Conservation (phyloP, 345 rosid genomes). For the Eucalyptus erythrocorys region DNA sequence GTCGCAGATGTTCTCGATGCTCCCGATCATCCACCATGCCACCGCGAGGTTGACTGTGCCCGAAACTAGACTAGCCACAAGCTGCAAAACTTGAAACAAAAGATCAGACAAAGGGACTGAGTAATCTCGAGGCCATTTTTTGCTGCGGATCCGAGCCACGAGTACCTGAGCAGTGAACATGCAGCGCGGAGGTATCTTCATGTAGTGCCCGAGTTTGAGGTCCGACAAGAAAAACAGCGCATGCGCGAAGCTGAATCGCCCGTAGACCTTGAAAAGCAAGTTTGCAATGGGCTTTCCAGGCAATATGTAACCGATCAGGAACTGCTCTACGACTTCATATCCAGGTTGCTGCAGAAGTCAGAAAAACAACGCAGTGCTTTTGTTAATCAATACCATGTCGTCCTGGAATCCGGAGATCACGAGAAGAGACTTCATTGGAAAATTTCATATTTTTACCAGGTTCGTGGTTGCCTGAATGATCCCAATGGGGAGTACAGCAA, state of each 20-base stretch:
- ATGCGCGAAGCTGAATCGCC: conserved; percentile 78
- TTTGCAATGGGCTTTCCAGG: conserved; percentile 96
- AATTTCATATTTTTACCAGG: conserved; percentile 25
- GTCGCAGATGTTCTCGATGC: conserved; percentile 72
- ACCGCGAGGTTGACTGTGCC: conserved; percentile 68
- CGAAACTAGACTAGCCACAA: conserved; percentile 76
- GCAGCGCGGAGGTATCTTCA: conserved; percentile 96
- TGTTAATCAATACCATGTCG: neutral
- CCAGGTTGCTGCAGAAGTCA: conserved; percentile 87
- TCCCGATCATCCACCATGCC: conserved; percentile 97
- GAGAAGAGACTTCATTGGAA: neutral
- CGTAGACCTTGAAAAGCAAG: conserved; percentile 84
- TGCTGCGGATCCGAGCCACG: conserved; percentile 35
- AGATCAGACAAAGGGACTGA: neutral
- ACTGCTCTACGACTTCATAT: conserved; percentile 86
- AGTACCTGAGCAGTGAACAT: conserved; percentile 84
- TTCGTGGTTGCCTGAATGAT: conserved; percentile 96
- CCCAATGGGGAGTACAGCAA: conserved; percentile 88
- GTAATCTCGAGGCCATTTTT: neutral
- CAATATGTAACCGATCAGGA: conserved; percentile 69
- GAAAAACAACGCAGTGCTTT: neutral
- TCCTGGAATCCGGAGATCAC: neutral
- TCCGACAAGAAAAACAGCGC: conserved; percentile 90
- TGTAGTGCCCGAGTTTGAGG: conserved; percentile 96
- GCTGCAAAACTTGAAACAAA: conserved; percentile 15